phyloP scores from a whole-genome alignment of 129 eudicot genomes.

The Flaveria brownii region DNA sequence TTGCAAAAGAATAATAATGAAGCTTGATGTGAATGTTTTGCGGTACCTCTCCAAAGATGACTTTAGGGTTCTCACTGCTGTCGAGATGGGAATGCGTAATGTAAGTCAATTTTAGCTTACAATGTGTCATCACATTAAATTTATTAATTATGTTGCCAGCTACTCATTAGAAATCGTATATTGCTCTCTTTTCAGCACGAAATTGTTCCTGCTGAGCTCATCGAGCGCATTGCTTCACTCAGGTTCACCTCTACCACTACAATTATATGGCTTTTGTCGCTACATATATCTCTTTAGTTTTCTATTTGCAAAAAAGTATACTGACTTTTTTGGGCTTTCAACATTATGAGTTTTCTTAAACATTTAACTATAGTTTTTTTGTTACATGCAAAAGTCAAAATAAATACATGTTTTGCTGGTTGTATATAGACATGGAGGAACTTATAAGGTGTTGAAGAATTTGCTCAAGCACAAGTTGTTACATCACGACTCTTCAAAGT shows the following conservation, averaged over 20 bases:
- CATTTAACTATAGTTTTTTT: background rate
- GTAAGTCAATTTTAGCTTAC: conserved; percentile 29
- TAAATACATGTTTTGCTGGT: conserved; percentile 11
- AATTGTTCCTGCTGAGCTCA: conserved; percentile 87
- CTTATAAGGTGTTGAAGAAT: conserved; percentile 88
- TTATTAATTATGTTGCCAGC: background rate
- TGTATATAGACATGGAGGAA: conserved; percentile 82
- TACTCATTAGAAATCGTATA: background rate
- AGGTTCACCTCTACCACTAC: conserved; percentile 41
- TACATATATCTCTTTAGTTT: background rate
- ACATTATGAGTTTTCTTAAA: background rate
- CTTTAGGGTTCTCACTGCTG: conserved; percentile 90
- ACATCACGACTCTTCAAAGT: conserved; percentile 88
- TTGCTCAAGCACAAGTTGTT: conserved; percentile 89
- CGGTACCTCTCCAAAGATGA: conserved; percentile 95
- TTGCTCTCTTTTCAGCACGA: conserved; percentile 66
- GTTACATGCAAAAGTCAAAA: background rate
- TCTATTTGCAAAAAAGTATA: background rate
- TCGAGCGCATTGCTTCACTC: conserved; percentile 84
- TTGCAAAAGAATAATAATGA: conserved; percentile 41
- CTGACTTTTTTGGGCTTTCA: background rate
- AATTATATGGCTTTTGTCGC: background rate
- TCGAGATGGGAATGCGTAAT: conserved; percentile 99
- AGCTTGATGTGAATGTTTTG: conserved; percentile 80
- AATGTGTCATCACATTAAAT: background rate